Evolutionary conservation across 208 protist species (phyloP).

Genomic region (Entamoeba dispar): DNA sequence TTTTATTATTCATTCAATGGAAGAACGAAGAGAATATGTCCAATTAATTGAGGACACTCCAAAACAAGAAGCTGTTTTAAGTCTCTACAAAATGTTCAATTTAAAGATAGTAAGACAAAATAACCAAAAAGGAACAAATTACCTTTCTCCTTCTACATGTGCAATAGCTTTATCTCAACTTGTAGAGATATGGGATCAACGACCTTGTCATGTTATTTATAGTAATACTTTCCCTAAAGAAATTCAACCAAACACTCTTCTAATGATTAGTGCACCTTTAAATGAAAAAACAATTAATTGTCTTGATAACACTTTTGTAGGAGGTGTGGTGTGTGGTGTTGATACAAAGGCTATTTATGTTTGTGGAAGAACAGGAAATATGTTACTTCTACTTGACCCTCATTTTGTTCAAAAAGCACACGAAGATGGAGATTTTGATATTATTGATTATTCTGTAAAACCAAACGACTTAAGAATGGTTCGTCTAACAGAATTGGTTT

Average conservation of each 20-base stretch:
- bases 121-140: background rate
- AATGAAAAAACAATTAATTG: background rate
- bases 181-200: background rate
- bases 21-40: background rate
- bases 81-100: background rate
- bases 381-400: background rate
- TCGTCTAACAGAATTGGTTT: background rate
- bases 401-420: background rate
- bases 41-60: background rate
- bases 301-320: background rate
- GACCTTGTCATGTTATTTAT: background rate
- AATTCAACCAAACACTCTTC: background rate
- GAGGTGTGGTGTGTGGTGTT: background rate
- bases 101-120: background rate
- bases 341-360: background rate
- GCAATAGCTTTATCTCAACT: background rate
- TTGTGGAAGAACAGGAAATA: background rate
- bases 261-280: background rate
- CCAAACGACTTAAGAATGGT: background rate
- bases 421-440: background rate
- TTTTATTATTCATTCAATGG: background rate
- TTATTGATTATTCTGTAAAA: background rate
- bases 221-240: background rate
- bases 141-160: background rate
- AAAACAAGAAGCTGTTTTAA: background rate